Evolutionary conservation across 495 filamentous ascomycete species (phyloP), one percentile per base, ranked within the genome.

Genomic region (Usnea hakonensis): DNA sequence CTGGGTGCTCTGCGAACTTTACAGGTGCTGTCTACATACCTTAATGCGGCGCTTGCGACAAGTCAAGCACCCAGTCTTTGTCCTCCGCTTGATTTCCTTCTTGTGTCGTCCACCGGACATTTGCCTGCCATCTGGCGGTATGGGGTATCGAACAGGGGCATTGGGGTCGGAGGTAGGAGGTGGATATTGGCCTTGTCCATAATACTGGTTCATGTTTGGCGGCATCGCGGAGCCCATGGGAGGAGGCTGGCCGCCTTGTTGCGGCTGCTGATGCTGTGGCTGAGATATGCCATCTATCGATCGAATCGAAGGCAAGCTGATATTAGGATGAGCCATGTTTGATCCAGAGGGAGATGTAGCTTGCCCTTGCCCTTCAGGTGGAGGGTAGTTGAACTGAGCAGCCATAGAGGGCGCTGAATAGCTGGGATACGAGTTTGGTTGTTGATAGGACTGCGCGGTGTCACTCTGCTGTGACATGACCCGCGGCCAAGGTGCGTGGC

Each of bases 1-100:
- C 35, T 43, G 40, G 37, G 10, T 53, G 54, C n/a, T 35, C 58
- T 60, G 46, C 46, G 10, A 28, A 50, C 5, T 38, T 44, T 60
- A 57, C 58, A 36, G 37, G 48, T 57, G 41, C 66, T 58, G 57
- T 65, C 65, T 63, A 85, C 88, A 71, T 82, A 97, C 94, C 92
- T 98, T 98, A 77, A 98, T 97, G 75, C 94, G 83, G 69, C 94
- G 85, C 74, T 97, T 97, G 65, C 94, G 85, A 80, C 94, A 98
- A 38, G 94, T 98, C 74, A 97, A 76, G 75, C 94, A 98, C 17
- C 94, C 94, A 6, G 94, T 97, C 79, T 98, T 98, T 46, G 94
- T 98, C 69, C 94, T 84, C 69, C 94, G 85, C 81, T 98, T 97
- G 73, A 98, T 96, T 77, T 98, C 94, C 82, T 97, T 97, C 78